These are phyloP conservation scores for Mortierella sp. DNA, from an alignment of 371 early-diverging fungal genomes.

Conservation along the genomic window DNA sequence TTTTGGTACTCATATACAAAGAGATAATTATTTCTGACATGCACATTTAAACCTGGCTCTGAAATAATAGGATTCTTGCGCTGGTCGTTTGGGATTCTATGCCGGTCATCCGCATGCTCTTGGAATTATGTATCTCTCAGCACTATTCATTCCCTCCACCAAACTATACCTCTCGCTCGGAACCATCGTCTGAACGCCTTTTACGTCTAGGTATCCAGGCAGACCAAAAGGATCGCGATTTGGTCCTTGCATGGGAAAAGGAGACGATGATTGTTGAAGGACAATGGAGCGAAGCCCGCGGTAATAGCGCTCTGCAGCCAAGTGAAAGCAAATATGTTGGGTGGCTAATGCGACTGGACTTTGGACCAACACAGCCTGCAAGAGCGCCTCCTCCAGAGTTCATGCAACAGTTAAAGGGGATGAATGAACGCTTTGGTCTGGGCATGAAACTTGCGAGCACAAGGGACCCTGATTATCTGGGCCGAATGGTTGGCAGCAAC, in stretches of 20 bases:
- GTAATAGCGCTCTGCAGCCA: slow-evolving; percentile 1
- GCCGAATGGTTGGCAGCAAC: slow-evolving; percentile 44
- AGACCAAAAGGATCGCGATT: slow-evolving; percentile 38
- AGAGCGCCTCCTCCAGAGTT: slow-evolving; percentile 41
- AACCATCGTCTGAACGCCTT: slow-evolving; percentile 49
- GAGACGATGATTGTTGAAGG: slow-evolving; percentile 24
- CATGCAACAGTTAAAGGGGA: slow-evolving; percentile 28
- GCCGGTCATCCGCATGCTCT: slow-evolving; percentile 45
- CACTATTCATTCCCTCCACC: slow-evolving; percentile 55
- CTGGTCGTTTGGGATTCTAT: slow-evolving; percentile 56
- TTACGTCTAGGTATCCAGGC: slow-evolving; percentile 28
- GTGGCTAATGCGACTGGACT: slow-evolving; percentile 44
- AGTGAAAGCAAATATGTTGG: slow-evolving; percentile 48
- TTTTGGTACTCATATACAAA: not conserved
- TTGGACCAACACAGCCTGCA: slow-evolving; percentile 38
- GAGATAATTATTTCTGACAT: not conserved
- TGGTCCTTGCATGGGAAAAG: slow-evolving; percentile 51
- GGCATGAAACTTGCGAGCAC: slow-evolving; percentile 53
- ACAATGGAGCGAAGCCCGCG: slow-evolving; percentile 28
- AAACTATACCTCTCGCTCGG: slow-evolving; percentile 48
- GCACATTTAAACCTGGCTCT: not conserved
- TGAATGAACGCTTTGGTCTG: slow-evolving; percentile 49
- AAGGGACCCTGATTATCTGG: slow-evolving; percentile 50
- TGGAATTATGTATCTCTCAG: slow-evolving; percentile 53
- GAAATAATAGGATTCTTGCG: slow-evolving; percentile 35